These are phyloP conservation scores for Crithidia bombi DNA, from an alignment of 208 protist genomes.

Conservation along the genomic window DNA sequence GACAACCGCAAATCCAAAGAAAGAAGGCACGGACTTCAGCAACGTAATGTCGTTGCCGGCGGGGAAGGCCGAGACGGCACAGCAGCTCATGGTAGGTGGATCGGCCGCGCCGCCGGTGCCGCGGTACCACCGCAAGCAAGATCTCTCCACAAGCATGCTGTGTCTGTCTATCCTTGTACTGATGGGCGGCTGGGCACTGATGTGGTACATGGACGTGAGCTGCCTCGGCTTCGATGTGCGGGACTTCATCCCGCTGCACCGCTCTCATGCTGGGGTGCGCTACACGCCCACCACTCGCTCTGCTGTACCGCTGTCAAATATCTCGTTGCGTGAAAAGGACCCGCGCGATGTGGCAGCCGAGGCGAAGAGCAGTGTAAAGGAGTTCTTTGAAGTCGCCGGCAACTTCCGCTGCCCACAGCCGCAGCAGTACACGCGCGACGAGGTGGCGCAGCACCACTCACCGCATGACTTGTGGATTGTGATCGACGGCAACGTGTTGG, in stretches of 20 bases:
- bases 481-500: constrained; percentile 73
- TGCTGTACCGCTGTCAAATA: not conserved
- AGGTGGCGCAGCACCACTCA: constrained; percentile 53
- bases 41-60: not conserved
- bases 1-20: too few species aligned
- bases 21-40: too few species aligned
- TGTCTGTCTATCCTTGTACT: not conserved
- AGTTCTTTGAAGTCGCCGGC: constrained; percentile 45
- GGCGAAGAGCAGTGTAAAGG: constrained; percentile 20
- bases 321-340: not conserved
- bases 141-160: not conserved
- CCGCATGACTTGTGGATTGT: constrained; percentile 71
- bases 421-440: constrained; percentile 47
- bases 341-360: not conserved
- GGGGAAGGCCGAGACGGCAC: not conserved
- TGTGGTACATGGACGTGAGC: constrained; percentile 7
- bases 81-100: not conserved
- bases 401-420: constrained; percentile 55
- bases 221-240: constrained; percentile 9
- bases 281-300: too few species aligned
- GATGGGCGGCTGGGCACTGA: constrained; percentile 1
- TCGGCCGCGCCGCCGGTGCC: not conserved
- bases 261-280: not conserved
- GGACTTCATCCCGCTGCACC: constrained; percentile 4
- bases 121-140: constrained; percentile 4